Conservation (phyloP, 306 rosid species). For the Vigna mungo region DNA sequence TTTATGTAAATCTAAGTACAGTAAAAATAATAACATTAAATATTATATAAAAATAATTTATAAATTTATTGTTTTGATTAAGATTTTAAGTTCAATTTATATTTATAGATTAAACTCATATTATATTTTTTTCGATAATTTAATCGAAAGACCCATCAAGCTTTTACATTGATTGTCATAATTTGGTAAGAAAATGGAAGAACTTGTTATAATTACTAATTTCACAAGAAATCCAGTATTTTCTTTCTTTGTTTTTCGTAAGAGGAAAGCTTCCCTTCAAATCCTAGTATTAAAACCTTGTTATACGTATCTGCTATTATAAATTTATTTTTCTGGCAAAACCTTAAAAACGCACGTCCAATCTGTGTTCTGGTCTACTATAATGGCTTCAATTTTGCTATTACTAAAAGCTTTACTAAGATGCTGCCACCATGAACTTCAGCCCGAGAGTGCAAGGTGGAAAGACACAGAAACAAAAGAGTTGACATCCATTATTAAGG, state of each 20-base stretch:
- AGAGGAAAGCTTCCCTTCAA: background rate
- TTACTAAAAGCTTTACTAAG: slow-evolving; percentile 51
- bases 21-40: too few species aligned
- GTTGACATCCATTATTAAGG: slow-evolving; percentile 2
- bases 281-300: background rate
- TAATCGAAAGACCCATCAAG: background rate
- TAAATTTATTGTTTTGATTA: too few species aligned
- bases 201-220: slow-evolving; percentile 7
- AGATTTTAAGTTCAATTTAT: too few species aligned
- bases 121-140: too few species aligned
- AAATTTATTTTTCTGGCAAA: background rate
- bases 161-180: background rate
- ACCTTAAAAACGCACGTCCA: slow-evolving; percentile 20
- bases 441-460: background rate
- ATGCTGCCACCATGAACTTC: slow-evolving; percentile 37
- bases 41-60: too few species aligned
- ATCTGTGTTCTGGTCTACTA: background rate
- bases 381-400: slow-evolving; percentile 59
- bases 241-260: background rate
- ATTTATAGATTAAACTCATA: too few species aligned
- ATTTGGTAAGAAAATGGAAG: slow-evolving; percentile 33
- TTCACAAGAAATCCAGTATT: slow-evolving; percentile 24
- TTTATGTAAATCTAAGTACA: too few species aligned
- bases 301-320: background rate
- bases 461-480: slow-evolving; percentile 17